These are phyloP conservation scores for Periconia sp. DNA, from an alignment of 2,329 filamentous ascomycete species.

Conservation along the genomic window DNA sequence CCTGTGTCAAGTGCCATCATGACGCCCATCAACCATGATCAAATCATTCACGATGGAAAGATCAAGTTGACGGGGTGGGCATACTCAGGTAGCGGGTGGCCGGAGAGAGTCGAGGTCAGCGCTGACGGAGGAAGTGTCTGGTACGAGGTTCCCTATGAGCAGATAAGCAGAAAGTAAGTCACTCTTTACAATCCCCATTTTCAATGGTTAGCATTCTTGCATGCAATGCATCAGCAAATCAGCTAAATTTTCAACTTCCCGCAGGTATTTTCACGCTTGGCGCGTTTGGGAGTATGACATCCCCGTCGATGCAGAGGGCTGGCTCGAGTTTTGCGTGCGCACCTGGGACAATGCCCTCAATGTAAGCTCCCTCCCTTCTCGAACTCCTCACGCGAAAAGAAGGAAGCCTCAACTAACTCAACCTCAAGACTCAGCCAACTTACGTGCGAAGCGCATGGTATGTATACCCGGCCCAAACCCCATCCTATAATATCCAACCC, in stretches of 20 bases:
- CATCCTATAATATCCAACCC: neutral
- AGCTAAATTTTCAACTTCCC: too few relatives aligned
- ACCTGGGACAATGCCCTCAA: constrained; percentile 52
- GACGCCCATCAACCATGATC: constrained; percentile 62
- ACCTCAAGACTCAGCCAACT: constrained; percentile 44
- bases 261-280: constrained; percentile 60
- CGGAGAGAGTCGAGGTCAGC: constrained; percentile 65
- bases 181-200: neutral
- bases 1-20: constrained; percentile 69
- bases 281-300: constrained; percentile 64
- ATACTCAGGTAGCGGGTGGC: constrained; percentile 49
- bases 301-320: constrained; percentile 56
- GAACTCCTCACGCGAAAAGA: constrained; percentile 12
- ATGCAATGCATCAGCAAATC: too few relatives aligned
- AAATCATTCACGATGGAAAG: constrained; percentile 61
- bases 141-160: constrained; percentile 64
- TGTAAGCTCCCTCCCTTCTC: constrained; percentile 27
- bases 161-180: constrained; percentile 64
- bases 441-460: constrained; percentile 48
- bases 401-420: constrained; percentile 9
- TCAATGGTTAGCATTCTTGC: too few relatives aligned
- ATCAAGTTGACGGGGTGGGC: constrained; percentile 57
- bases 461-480: constrained; percentile 9
- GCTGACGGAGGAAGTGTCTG: constrained; percentile 65
- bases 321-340: constrained; percentile 49